A percentile compares a stretch with the other conserved stretches of the same genome.
Evolutionary conservation across 768 basidiomycete species (phyloP).

Genomic region (Candolleomyces aberdarensis): DNA sequence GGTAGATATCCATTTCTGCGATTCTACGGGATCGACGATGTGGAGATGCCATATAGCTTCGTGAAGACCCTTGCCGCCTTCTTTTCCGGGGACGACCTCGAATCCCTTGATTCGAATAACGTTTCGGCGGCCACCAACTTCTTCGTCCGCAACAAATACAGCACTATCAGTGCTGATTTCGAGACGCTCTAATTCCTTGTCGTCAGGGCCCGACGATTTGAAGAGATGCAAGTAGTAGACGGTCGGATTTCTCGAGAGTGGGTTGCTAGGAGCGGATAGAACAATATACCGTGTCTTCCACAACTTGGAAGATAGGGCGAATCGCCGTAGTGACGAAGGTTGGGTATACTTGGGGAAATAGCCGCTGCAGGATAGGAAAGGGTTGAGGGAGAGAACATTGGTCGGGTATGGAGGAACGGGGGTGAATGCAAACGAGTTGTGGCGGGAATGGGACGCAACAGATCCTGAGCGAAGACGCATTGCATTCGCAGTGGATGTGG

Average conservation of each 20-base stretch:
- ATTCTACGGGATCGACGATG: slow-evolving; percentile 55
- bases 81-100: slow-evolving; percentile 40
- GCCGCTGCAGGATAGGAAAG: slow-evolving; percentile 51
- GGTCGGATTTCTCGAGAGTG: slow-evolving; percentile 35
- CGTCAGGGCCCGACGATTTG: slow-evolving; percentile 55
- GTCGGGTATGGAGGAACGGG: slow-evolving; percentile 64
- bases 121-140: slow-evolving; percentile 41
- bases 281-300: slow-evolving; percentile 69
- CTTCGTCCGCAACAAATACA: slow-evolving; percentile 68
- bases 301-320: slow-evolving; percentile 61
- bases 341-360: slow-evolving; percentile 68
- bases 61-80: background rate
- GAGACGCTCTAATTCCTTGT: slow-evolving; percentile 69
- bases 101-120: slow-evolving; percentile 70
- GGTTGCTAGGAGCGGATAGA: slow-evolving; percentile 45
- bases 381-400: slow-evolving; percentile 44
- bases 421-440: slow-evolving; percentile 31
- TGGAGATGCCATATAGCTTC: slow-evolving; percentile 70
- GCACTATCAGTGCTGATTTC: slow-evolving; percentile 76
- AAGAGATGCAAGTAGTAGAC: slow-evolving; percentile 72
- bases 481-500: slow-evolving; percentile 12
- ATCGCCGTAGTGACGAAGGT: slow-evolving; percentile 65
- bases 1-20: slow-evolving; percentile 72
- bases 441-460: slow-evolving; percentile 32
- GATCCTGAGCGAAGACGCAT: slow-evolving; percentile 38